phyloP scores from a whole-genome alignment of 2,329 filamentous ascomycete genomes.

The Hypoxylon sp. region DNA sequence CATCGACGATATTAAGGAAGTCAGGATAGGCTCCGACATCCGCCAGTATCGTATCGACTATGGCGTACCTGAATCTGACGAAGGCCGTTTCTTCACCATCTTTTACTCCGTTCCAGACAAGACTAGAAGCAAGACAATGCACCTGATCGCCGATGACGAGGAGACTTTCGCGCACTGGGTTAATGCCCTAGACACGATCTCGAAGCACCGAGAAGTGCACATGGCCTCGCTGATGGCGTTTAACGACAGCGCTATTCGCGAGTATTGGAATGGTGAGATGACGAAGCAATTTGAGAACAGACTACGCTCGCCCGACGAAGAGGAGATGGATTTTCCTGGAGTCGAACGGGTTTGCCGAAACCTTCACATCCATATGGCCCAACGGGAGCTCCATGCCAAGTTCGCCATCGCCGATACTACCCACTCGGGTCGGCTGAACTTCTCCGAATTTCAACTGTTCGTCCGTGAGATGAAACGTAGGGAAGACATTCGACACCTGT shows the following conservation, averaged over 20 bases:
- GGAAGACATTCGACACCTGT: constrained; percentile 82
- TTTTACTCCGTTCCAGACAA: constrained; percentile 84
- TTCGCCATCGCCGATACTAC: constrained; percentile 80
- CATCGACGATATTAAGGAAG: constrained; percentile 94
- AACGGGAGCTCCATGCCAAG: constrained; percentile 76
- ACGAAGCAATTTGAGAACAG: constrained; percentile 70
- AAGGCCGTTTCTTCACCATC: constrained; percentile 87
- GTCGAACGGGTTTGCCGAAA: constrained; percentile 88
- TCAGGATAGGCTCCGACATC: constrained; percentile 84
- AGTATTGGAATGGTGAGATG: constrained; percentile 91
- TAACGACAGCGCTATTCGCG: constrained; percentile 81
- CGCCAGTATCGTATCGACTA: constrained; percentile 91
- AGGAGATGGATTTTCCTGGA: constrained; percentile 80
- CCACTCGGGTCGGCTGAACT: constrained; percentile 75
- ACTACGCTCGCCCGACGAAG: constrained; percentile 66
- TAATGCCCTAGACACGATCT: constrained; percentile 83
- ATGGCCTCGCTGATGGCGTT: constrained; percentile 92
- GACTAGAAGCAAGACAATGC: constrained; percentile 86
- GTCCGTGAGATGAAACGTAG: constrained; percentile 85
- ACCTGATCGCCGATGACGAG: constrained; percentile 82
- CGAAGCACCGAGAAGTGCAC: constrained; percentile 86
- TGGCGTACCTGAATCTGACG: constrained; percentile 73
- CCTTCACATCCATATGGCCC: constrained; percentile 90
- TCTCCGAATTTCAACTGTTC: constrained; percentile 85
- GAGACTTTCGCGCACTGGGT: constrained; percentile 84